phyloP scores from a whole-genome alignment of 2,329 filamentous ascomycete genomes.

The Graphilbum ipis-grandicollis region DNA sequence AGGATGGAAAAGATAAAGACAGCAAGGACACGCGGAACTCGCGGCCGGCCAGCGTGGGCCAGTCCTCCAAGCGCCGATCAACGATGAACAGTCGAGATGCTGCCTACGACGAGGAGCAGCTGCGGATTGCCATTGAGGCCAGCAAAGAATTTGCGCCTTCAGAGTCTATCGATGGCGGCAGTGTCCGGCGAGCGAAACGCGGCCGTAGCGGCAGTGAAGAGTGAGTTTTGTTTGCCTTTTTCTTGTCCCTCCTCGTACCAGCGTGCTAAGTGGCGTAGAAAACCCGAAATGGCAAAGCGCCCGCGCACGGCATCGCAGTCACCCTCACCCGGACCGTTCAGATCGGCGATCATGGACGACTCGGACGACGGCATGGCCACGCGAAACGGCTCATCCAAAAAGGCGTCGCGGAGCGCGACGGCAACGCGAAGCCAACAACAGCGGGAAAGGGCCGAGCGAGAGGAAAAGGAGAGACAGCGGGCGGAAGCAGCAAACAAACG shows the following conservation, averaged over 20 bases:
- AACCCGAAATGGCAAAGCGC: slow-evolving; percentile 55
- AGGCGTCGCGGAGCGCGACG: slow-evolving; percentile 32
- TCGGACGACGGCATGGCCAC: slow-evolving; percentile 51
- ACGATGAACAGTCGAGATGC: slow-evolving; percentile 96
- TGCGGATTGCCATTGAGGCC: slow-evolving; percentile 81
- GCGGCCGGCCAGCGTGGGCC: slow-evolving; percentile 30
- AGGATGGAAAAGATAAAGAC: too few relatives aligned
- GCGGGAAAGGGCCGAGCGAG: slow-evolving; percentile 46
- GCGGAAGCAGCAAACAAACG: slow-evolving; percentile 62
- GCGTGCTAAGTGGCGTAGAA: slow-evolving; percentile 28
- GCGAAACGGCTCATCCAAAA: slow-evolving; percentile 37
- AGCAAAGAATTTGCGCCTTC: slow-evolving; percentile 65
- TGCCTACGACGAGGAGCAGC: slow-evolving; percentile 88
- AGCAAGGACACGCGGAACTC: slow-evolving; percentile 14
- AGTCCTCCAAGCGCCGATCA: slow-evolving; percentile 66
- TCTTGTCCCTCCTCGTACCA: neutral
- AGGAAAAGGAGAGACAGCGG: slow-evolving; percentile 58
- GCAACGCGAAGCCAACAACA: slow-evolving; percentile 18
- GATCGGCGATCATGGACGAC: slow-evolving; percentile 35
- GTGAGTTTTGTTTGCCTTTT: slow-evolving; percentile 46
- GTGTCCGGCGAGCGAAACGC: slow-evolving; percentile 55
- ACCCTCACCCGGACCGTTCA: slow-evolving; percentile 37
- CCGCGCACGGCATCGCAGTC: slow-evolving; percentile 70
- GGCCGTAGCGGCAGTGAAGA: slow-evolving; percentile 85
- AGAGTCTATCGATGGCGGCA: slow-evolving; percentile 25